Conservation (phyloP, 2,329 filamentous ascomycete genomes). For the Exophiala bonariae region DNA sequence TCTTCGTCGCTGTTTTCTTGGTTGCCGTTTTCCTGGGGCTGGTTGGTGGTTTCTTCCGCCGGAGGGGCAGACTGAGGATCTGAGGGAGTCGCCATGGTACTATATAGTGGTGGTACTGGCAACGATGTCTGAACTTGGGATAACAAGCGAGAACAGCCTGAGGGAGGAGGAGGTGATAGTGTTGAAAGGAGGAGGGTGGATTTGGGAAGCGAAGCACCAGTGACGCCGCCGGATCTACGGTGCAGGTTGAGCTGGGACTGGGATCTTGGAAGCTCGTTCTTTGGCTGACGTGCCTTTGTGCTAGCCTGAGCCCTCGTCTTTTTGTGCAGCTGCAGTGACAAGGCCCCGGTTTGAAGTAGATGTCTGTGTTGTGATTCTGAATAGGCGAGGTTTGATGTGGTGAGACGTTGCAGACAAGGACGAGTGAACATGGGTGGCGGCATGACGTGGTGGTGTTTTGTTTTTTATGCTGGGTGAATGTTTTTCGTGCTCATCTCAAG, state of each 20-base stretch:
- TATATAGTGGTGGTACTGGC: background rate
- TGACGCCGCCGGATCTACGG: background rate
- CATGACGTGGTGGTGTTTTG: background rate
- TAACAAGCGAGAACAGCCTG: background rate
- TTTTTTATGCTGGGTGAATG: too few species aligned
- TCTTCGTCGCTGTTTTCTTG: background rate
- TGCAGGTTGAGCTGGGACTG: background rate
- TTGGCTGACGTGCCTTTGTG: background rate
- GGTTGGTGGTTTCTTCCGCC: background rate
- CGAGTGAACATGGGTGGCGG: background rate
- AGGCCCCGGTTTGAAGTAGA: background rate
- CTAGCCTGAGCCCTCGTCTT: background rate
- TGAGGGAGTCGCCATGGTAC: background rate
- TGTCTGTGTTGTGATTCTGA: background rate
- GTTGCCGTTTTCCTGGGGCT: background rate
- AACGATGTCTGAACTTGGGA: conserved; percentile 5
- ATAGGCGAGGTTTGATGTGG: background rate
- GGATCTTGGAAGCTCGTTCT: background rate
- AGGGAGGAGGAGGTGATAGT: background rate
- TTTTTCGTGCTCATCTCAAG: too few species aligned
- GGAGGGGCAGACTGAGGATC: background rate
- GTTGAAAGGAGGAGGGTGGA: background rate
- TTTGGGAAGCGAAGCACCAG: conserved; percentile 1
- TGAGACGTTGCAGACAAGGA: conserved; percentile 3
- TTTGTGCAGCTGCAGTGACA: background rate